These are phyloP conservation scores for Colletotrichum sp. DNA, from an alignment of 2,329 filamentous ascomycete genomes.

Conservation along the genomic window DNA sequence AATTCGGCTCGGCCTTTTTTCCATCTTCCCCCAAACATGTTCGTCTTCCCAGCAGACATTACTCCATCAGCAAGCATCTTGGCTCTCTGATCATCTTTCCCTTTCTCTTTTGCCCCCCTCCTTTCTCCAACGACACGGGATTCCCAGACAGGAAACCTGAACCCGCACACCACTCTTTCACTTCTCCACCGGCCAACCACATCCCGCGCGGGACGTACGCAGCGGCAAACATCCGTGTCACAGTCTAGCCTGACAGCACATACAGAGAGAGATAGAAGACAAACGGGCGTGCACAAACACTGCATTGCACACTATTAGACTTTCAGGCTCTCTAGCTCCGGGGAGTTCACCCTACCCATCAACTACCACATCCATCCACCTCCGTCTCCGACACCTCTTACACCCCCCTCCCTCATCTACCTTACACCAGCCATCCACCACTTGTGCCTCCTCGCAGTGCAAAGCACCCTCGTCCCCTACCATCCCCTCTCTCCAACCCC, in stretches of 20 bases:
- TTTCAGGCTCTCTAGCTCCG: background rate
- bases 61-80: background rate
- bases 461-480: background rate
- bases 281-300: background rate
- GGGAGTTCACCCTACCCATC: background rate
- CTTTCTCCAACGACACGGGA: background rate
- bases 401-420: background rate
- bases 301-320: background rate
- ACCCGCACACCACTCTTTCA: background rate
- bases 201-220: background rate
- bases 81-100: background rate
- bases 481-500: background rate
- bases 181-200: background rate
- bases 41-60: background rate
- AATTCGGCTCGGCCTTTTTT: slow-evolving; percentile 13
- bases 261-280: background rate
- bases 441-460: background rate
- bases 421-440: background rate
- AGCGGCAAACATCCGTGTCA: background rate
- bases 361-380: background rate
- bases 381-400: background rate
- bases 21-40: background rate
- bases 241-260: background rate
- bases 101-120: background rate
- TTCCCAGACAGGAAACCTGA: background rate